A percentile compares a stretch with the other conserved stretches of the same genome.
Conservation (phyloP, 306 rosid species). For the Cucumis melo region DNA sequence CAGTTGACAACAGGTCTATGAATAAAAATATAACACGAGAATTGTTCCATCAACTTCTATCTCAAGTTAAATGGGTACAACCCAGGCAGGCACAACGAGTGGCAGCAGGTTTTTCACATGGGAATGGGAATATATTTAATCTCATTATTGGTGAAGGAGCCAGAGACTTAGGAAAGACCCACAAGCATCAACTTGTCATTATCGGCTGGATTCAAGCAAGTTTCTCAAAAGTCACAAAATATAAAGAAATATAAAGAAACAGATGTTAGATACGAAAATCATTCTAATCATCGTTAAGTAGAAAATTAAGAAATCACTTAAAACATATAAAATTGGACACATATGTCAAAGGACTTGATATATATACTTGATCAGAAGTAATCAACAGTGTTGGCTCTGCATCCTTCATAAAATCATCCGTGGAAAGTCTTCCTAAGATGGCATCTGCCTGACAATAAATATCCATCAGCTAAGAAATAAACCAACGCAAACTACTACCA, state of each 20-base stretch:
- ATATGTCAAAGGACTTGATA: conserved; percentile 27
- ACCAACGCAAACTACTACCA: conserved; percentile 16
- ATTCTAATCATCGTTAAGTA: not conserved
- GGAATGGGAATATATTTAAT: not conserved
- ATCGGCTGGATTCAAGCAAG: not conserved
- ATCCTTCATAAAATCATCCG: conserved; percentile 56
- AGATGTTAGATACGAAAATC: not conserved
- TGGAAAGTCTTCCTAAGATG: conserved; percentile 55
- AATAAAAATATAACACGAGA: not conserved
- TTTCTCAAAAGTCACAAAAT: not conserved
- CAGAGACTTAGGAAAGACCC: not conserved
- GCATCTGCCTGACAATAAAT: conserved; percentile 80
- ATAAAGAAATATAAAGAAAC: not conserved
- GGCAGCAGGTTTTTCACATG: not conserved
- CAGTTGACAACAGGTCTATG: not conserved
- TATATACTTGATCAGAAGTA: conserved; percentile 89
- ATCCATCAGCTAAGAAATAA: conserved; percentile 30
- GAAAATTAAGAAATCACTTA: not conserved
- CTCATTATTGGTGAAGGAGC: not conserved
- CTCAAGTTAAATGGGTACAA: not conserved
- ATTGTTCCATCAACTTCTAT: not conserved
- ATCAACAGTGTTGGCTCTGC: conserved; percentile 62
- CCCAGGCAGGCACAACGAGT: not conserved
- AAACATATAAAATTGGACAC: not conserved
- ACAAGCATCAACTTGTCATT: not conserved